Evolutionary conservation across 2,329 filamentous ascomycete species (phyloP), one percentile per base, ranked within the genome.

Genomic region (Stemphylium vesicarium): DNA sequence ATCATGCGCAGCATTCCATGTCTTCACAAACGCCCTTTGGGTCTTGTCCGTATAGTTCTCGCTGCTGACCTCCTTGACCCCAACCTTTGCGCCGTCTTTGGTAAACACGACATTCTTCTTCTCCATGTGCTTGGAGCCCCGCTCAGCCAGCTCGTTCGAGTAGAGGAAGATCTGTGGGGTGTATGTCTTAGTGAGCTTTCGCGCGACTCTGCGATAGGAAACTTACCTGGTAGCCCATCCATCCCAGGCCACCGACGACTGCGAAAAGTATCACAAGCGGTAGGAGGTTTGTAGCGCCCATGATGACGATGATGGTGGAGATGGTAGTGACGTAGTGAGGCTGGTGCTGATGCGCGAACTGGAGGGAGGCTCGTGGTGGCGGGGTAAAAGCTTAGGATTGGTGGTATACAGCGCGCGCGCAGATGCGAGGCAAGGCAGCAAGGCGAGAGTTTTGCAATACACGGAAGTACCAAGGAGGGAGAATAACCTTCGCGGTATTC

Each of bases 1-100:
- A 4, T 70, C 70, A 2, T 74, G 58, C 33, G 72, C 72, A 3
- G 69, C 62, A 59, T 80, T 80, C 80, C 80, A 82, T n/a, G 80
- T 79, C 56, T 81, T 81, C 10, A 81, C 79, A 16, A 82, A 76
- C 0, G 79, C 76, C 71, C 77, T 85, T 78, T 93, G 90, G 15
- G 89, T 92, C 67, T 80, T 81, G 65, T 92, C 90, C 66, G 90
- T 85, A 71, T 91, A 91, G 42, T 83, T 84, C 77, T 92, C 90
- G 49, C 84, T 82, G 62, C 83, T 82, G 44, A 89, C 75, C 57
- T 91, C 82, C 76, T 88, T 89, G 57, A 93, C 83, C 43, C 87
- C 87, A 39, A 93, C 88, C 66, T 85, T 84, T 57, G 90, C 77
- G 50, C 90, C 90, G 52, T 92, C 89, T 72, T 90, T 91, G 35